These are phyloP conservation scores for Chimonanthus salicifolius DNA, from an alignment of 164 flowering plant species.

Conservation along the genomic window DNA sequence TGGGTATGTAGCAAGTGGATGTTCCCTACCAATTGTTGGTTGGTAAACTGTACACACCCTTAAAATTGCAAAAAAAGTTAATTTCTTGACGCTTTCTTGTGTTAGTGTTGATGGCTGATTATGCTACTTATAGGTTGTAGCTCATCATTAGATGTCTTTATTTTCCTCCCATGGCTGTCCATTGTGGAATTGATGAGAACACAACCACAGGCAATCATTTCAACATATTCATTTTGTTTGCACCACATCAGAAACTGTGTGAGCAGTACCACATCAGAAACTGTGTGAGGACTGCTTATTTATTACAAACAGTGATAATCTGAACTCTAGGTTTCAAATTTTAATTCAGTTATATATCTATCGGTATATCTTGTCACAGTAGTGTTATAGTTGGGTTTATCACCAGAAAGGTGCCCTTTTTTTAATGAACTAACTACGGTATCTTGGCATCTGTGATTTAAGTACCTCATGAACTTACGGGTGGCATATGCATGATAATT, in stretches of 20 bases:
- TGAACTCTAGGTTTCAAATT: neutral
- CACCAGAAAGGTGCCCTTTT: neutral
- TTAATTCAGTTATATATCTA: neutral
- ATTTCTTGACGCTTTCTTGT: neutral
- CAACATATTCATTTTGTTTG: neutral
- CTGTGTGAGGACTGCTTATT: neutral
- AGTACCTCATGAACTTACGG: neutral
- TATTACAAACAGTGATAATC: neutral
- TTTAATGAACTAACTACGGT: neutral
- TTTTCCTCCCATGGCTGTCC: neutral
- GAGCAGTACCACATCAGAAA: neutral
- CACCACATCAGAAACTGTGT: neutral
- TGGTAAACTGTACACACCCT: neutral
- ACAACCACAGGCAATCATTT: neutral
- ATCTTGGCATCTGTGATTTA: neutral
- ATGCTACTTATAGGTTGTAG: neutral
- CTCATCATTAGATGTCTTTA: neutral
- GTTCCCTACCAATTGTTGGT: neutral
- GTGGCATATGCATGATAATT: neutral
- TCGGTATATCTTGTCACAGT: too few relatives aligned
- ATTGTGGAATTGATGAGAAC: neutral
- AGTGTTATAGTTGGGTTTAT: neutral
- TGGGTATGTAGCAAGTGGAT: neutral
- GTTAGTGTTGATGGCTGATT: neutral
- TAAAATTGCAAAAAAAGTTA: neutral